Percentiles rank a stretch among this genome's conserved stretches.
These are phyloP conservation scores for Penicillium capsulatum DNA, from an alignment of 2,329 filamentous ascomycete species.

Conservation along the genomic window DNA sequence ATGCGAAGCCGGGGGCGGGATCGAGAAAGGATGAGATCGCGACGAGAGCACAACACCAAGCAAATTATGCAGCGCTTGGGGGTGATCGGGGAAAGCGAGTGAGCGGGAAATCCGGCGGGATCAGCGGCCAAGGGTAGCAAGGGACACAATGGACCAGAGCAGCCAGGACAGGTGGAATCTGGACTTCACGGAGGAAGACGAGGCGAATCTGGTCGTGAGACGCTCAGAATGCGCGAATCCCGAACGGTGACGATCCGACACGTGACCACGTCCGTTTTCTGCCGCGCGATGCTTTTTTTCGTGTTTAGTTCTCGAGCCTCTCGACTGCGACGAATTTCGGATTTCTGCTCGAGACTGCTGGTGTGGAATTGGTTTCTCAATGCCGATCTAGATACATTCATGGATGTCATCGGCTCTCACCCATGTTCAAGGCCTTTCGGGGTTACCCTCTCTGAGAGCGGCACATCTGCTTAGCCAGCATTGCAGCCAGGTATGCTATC, in stretches of 20 bases:
- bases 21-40: constrained; percentile 26
- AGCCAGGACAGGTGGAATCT: constrained; percentile 3
- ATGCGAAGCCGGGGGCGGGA: constrained; percentile 26
- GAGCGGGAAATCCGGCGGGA: background rate
- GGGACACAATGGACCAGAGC: too few relatives aligned
- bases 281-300: constrained; percentile 10
- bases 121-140: background rate
- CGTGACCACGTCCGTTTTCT: constrained; percentile 31
- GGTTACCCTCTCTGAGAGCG: constrained; percentile 35
- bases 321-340: constrained; percentile 1
- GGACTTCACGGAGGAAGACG: constrained; percentile 10
- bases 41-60: constrained; percentile 20
- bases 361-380: constrained; percentile 16
- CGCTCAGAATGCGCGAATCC: constrained; percentile 29
- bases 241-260: constrained; percentile 32
- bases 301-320: background rate
- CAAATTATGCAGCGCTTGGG: background rate
- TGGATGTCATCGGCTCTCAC: constrained; percentile 43
- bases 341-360: constrained; percentile 13
- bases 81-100: constrained; percentile 6
- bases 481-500: constrained; percentile 18
- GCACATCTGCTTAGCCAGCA: constrained; percentile 26
- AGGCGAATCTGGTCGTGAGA: constrained; percentile 24
- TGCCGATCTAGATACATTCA: constrained; percentile 29
- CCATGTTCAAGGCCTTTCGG: constrained; percentile 37